Evolutionary conservation across 2,329 filamentous ascomycete species (phyloP).

Genomic region (Fusarium subglutinans): DNA sequence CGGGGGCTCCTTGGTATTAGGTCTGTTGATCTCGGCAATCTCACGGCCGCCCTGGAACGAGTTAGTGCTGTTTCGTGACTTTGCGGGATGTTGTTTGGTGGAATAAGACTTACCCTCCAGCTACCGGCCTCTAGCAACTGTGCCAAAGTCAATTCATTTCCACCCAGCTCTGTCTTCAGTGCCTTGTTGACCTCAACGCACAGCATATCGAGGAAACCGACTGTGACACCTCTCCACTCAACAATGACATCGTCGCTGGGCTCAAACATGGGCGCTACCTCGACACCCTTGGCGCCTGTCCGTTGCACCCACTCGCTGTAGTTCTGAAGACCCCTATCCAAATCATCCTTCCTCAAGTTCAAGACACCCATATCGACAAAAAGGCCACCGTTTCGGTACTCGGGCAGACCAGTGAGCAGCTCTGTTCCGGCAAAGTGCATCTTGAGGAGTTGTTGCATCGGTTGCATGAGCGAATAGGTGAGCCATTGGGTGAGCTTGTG

Average conservation of each 20-base stretch:
- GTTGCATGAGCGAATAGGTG: conserved; percentile 91
- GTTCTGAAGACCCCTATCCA: conserved; percentile 73
- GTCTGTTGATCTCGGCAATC: conserved; percentile 92
- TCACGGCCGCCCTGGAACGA: conserved; percentile 82
- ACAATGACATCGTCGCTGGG: conserved; percentile 69
- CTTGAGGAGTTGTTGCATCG: conserved; percentile 82
- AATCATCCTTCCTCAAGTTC: conserved; percentile 75
- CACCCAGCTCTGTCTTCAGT: conserved; percentile 66
- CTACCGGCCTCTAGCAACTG: conserved; percentile 96
- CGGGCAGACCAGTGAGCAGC: conserved; percentile 85
- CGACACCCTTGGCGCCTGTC: conserved; percentile 70
- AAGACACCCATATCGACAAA: conserved; percentile 86
- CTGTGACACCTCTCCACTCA: conserved; percentile 72
- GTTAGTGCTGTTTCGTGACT: conserved; percentile 18
- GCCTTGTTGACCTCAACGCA: conserved; percentile 51
- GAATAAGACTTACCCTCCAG: conserved; percentile 82
- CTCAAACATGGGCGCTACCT: conserved; percentile 68
- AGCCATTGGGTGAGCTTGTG: conserved; percentile 97
- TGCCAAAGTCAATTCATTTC: conserved; percentile 78
- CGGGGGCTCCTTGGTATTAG: conserved; percentile 95
- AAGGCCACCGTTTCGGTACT: conserved; percentile 91
- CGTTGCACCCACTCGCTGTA: conserved; percentile 74
- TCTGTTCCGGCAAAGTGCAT: conserved; percentile 84
- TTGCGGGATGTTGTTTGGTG: background rate
- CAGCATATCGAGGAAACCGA: conserved; percentile 67